These are phyloP conservation scores for Eucalyptus urophylla DNA, from an alignment of 345 rosid genomes.

Conservation along the genomic window DNA sequence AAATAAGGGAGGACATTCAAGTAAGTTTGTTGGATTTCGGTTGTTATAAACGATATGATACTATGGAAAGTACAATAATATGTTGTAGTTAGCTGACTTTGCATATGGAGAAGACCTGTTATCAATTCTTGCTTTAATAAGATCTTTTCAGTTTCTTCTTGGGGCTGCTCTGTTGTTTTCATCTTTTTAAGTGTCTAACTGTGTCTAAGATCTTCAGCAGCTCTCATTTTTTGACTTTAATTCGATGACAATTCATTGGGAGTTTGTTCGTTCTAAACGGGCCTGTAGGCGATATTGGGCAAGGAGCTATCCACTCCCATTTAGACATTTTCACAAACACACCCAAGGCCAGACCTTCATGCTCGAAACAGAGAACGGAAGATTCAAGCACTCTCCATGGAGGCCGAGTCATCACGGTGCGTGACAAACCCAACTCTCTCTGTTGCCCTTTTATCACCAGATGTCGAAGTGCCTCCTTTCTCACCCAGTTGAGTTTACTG, in stretches of 20 bases:
- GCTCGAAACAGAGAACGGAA: neutral
- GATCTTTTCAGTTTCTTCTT: neutral
- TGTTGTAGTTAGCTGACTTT: neutral
- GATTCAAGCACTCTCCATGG: neutral
- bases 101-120: neutral
- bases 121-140: neutral
- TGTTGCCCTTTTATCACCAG: neutral
- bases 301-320: slow-evolving; percentile 29
- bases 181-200: neutral
- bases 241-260: slow-evolving; percentile 12
- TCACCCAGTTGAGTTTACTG: neutral
- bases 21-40: neutral
- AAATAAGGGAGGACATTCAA: neutral
- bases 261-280: slow-evolving; percentile 48
- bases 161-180: neutral
- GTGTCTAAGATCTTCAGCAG: neutral
- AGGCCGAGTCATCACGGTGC: neutral
- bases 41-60: neutral
- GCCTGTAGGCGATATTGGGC: slow-evolving; percentile 85
- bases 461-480: neutral
- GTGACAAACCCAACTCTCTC: neutral
- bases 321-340: neutral
- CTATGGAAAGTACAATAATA: neutral
- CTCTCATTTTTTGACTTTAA: neutral
- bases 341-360: neutral